These are phyloP conservation scores for Alternaria novae-zelandiae DNA, from an alignment of 2,329 filamentous ascomycete species.

Conservation along the genomic window DNA sequence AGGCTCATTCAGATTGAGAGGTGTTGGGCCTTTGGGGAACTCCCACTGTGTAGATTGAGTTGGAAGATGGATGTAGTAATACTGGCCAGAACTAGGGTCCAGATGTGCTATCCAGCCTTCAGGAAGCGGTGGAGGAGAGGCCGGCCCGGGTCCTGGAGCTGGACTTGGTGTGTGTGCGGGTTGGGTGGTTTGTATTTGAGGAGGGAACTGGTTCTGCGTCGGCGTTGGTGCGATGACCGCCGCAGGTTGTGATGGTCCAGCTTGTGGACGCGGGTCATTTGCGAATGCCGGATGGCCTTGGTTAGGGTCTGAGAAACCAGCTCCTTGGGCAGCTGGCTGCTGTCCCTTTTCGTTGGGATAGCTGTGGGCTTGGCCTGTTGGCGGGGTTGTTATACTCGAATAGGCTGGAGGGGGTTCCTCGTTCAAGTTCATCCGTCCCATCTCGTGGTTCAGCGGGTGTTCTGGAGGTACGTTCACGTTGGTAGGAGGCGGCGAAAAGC, in stretches of 20 bases:
- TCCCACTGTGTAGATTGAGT: slow-evolving; percentile 98
- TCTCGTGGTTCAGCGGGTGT: slow-evolving; percentile 80
- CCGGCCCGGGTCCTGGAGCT: slow-evolving; percentile 65
- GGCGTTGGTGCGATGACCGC: slow-evolving; percentile 41
- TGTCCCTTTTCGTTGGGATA: slow-evolving; percentile 82
- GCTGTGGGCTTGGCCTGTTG: slow-evolving; percentile 54
- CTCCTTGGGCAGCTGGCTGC: slow-evolving; percentile 35
- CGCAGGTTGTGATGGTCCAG: slow-evolving; percentile 49
- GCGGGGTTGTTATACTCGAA: slow-evolving; percentile 68
- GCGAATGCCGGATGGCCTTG: slow-evolving; percentile 87
- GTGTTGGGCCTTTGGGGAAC: slow-evolving; percentile 94
- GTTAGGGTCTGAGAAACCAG: slow-evolving; percentile 47
- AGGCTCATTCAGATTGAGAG: slow-evolving; percentile 82
- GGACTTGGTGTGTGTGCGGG: slow-evolving; percentile 50
- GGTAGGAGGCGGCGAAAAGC: slow-evolving; percentile 36
- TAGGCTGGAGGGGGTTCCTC: slow-evolving; percentile 95
- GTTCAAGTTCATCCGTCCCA: slow-evolving; percentile 79
- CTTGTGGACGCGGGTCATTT: slow-evolving; percentile 72
- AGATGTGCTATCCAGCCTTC: slow-evolving; percentile 99
- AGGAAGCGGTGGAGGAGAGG: slow-evolving; percentile 88
- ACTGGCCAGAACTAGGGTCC: slow-evolving; percentile 94
- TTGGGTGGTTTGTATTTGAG: slow-evolving; percentile 30
- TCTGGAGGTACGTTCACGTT: slow-evolving; percentile 47
- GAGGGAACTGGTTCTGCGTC: slow-evolving; percentile 32
- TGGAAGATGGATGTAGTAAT: slow-evolving; percentile 97